phyloP scores from a whole-genome alignment of 129 eudicot genomes.

The Arctium lappa region DNA sequence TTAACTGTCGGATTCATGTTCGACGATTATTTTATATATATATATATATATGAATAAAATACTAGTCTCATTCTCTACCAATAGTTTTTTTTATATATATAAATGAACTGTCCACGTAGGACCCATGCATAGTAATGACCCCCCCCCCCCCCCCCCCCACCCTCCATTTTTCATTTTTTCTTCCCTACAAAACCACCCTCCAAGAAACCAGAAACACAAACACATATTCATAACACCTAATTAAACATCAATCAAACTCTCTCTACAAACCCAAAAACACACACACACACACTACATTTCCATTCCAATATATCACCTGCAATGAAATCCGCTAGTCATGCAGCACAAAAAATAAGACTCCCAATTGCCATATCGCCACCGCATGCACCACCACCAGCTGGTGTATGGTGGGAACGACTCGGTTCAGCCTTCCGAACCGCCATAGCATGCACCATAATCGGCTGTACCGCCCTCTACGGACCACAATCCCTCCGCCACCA shows the following conservation, averaged over 20 bases:
- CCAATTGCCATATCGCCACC: background rate
- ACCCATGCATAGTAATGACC: constrained; percentile 33
- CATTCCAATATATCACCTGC: background rate
- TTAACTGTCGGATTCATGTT: too few species aligned
- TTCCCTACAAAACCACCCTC: constrained; percentile 31
- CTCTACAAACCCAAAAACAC: background rate
- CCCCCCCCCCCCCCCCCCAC: background rate
- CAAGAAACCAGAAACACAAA: constrained; percentile 5
- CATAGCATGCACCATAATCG: constrained; percentile 70
- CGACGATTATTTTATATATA: too few species aligned
- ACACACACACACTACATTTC: background rate
- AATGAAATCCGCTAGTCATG: background rate
- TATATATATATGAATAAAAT: background rate
- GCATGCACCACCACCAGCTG: constrained; percentile 23
- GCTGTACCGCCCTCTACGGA: constrained; percentile 66
- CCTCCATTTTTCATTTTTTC: background rate
- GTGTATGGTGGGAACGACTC: constrained; percentile 58
- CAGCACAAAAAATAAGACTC: background rate
- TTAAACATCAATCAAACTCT: constrained; percentile 8
- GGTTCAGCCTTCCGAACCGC: constrained; percentile 61
- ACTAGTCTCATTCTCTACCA: background rate
- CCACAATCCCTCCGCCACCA: constrained; percentile 35
- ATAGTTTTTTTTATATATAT: constrained; percentile 1
- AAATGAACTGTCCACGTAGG: constrained; percentile 24
- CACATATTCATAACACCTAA: constrained; percentile 12